phyloP scores from a whole-genome alignment of 768 basidiomycete species.

The Chlorophyllum brunneum region DNA sequence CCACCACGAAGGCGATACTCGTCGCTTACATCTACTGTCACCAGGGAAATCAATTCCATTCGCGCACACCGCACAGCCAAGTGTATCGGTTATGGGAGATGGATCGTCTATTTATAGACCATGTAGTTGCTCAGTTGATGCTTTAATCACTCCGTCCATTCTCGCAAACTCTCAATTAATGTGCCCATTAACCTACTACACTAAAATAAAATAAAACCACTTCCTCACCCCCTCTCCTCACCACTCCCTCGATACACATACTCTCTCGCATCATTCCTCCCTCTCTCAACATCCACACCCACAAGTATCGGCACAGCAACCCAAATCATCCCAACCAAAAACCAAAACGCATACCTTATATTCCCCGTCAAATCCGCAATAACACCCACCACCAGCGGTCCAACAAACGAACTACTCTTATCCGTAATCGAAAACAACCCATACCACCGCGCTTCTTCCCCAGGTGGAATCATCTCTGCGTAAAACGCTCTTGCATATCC shows the following conservation, averaged over 20 bases:
- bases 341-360: constrained; percentile 88
- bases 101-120: no score
- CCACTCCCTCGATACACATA: constrained; percentile 21
- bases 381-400: constrained; percentile 83
- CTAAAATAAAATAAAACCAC: no score
- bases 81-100: no score
- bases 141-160: not conserved
- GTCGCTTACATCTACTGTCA: no score
- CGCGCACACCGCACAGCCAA: no score
- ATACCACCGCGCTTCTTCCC: constrained; percentile 90
- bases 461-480: constrained; percentile 79
- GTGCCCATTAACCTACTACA: no score
- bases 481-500: constrained; percentile 86
- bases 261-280: constrained; percentile 47
- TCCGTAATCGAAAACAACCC: constrained; percentile 89
- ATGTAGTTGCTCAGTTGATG: not conserved
- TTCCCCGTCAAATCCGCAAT: constrained; percentile 89
- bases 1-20: no score
- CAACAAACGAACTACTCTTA: constrained; percentile 84
- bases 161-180: no score
- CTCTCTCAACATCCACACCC: constrained; percentile 66
- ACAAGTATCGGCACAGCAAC: constrained; percentile 72
- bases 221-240: no score
- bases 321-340: constrained; percentile 81
- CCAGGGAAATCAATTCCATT: no score